A percentile compares a stretch with the other conserved stretches of the same genome.
Evolutionary conservation across 352 stramenopile genomes (phyloP).

Genomic region (Pythium myriotylum): DNA sequence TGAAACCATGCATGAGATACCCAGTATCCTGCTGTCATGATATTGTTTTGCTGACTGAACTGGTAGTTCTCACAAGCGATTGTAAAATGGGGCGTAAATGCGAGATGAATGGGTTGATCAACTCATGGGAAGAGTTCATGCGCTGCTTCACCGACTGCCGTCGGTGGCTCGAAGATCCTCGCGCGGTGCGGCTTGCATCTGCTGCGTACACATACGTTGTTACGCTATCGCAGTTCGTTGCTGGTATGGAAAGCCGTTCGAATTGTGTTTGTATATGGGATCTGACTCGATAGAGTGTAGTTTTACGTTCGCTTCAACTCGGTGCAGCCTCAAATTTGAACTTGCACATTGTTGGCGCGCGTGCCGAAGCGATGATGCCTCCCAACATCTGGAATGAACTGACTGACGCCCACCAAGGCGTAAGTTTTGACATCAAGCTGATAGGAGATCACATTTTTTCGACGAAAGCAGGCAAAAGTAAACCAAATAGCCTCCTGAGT

Average conservation of each 20-base stretch:
- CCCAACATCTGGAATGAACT: slow-evolving; percentile 70
- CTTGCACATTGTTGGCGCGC: slow-evolving; percentile 66
- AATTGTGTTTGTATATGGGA: background rate
- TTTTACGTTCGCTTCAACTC: background rate
- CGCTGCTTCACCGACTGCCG: slow-evolving; percentile 38
- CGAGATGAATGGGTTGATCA: background rate
- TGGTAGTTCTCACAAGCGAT: slow-evolving; percentile 8
- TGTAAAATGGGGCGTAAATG: background rate
- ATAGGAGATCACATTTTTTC: slow-evolving; percentile 68
- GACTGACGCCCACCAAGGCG: slow-evolving; percentile 37
- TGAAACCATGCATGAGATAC: too few relatives aligned
- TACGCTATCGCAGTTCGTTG: slow-evolving; percentile 45
- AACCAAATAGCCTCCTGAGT: slow-evolving; percentile 22
- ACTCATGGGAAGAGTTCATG: slow-evolving; percentile 50
- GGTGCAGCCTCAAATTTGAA: background rate
- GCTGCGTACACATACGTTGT: slow-evolving; percentile 73
- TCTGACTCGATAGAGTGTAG: background rate
- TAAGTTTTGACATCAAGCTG: slow-evolving; percentile 50
- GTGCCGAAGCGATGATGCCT: slow-evolving; percentile 77
- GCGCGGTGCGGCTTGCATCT: slow-evolving; percentile 53
- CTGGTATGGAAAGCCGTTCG: slow-evolving; percentile 12
- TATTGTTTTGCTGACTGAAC: background rate
- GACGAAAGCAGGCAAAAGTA: slow-evolving; percentile 25
- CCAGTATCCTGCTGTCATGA: too few relatives aligned
- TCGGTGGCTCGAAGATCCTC: slow-evolving; percentile 35